Conservation (phyloP, 176 grass and related monocot genomes). For the Triticum turgidum region DNA sequence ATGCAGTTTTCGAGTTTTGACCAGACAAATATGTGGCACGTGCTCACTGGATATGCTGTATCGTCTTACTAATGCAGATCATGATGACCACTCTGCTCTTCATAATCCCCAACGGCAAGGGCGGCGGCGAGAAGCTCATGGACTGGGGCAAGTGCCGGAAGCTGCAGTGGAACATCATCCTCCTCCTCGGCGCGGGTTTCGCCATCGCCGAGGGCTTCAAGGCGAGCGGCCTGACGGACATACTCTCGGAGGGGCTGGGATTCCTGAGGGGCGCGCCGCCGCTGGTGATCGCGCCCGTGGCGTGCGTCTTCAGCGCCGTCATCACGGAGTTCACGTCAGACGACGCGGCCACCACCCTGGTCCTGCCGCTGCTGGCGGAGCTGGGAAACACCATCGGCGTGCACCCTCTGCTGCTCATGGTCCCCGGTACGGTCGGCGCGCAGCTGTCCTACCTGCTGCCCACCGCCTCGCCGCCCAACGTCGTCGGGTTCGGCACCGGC, state of each 20-base stretch:
- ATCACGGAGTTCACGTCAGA: constrained; percentile 83
- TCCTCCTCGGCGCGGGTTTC: constrained; percentile 88
- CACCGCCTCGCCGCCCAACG: constrained; percentile 57
- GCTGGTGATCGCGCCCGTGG: constrained; percentile 46
- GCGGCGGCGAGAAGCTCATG: constrained; percentile 78
- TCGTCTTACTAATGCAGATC: constrained; percentile 32
- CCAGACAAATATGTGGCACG: background rate
- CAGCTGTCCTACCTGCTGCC: constrained; percentile 72
- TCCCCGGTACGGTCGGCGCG: constrained; percentile 62
- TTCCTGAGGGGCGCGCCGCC: constrained; percentile 51
- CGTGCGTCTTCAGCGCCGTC: constrained; percentile 41
- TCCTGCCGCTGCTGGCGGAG: constrained; percentile 69
- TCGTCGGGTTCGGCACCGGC: constrained; percentile 62
- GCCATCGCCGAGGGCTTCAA: constrained; percentile 72
- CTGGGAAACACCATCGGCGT: constrained; percentile 51
- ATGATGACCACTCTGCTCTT: constrained; percentile 81
- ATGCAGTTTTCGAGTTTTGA: background rate
- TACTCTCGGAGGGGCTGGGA: constrained; percentile 42
- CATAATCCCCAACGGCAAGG: constrained; percentile 80
- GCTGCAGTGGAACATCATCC: constrained; percentile 81
- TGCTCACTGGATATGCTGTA: background rate
- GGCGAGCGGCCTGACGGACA: constrained; percentile 56
- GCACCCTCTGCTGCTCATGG: constrained; percentile 68
- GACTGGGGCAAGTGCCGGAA: constrained; percentile 91
- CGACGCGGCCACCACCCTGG: constrained; percentile 63